Percentiles rank a stretch among this genome's conserved stretches.
Conservation (phyloP, 371 early-diverging fungal genomes). For the Thermomucor indicae-seudaticae region DNA sequence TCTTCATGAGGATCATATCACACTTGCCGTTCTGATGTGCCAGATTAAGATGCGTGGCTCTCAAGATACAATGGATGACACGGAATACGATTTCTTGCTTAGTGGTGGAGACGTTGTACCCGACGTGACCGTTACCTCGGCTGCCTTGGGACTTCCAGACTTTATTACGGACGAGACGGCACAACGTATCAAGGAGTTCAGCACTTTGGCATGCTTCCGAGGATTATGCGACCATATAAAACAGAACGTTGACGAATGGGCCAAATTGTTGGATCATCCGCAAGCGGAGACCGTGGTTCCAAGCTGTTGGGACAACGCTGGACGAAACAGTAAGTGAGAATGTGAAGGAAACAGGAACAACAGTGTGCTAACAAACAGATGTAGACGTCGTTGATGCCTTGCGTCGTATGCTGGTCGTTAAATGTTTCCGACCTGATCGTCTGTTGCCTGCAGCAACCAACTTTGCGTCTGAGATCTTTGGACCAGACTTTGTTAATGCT, state of each 20-base stretch:
- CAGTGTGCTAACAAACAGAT: neutral
- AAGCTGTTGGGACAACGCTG: slow-evolving; percentile 53
- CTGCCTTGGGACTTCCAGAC: slow-evolving; percentile 34
- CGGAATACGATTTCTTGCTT: slow-evolving; percentile 70
- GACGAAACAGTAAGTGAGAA: slow-evolving; percentile 44
- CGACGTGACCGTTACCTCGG: slow-evolving; percentile 37
- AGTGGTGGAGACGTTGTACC: slow-evolving; percentile 51
- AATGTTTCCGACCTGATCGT: slow-evolving; percentile 89
- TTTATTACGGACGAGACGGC: slow-evolving; percentile 66
- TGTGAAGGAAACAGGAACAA: neutral
- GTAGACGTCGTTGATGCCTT: slow-evolving; percentile 46
- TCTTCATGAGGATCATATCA: slow-evolving; percentile 89
- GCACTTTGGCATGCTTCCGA: slow-evolving; percentile 53
- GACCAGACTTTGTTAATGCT: slow-evolving; percentile 49
- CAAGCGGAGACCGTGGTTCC: slow-evolving; percentile 67
- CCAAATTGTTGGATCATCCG: slow-evolving; percentile 46
- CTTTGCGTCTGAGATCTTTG: slow-evolving; percentile 80
- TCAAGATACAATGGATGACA: slow-evolving; percentile 52
- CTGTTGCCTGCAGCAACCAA: slow-evolving; percentile 69
- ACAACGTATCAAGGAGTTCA: slow-evolving; percentile 48
- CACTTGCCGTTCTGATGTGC: slow-evolving; percentile 83
- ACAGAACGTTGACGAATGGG: slow-evolving; percentile 53
- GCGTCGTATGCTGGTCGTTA: slow-evolving; percentile 76
- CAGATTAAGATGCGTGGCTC: slow-evolving; percentile 78
- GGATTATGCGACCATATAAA: slow-evolving; percentile 51